phyloP scores from a whole-genome alignment of 345 rosid species.

The Populus alba region DNA sequence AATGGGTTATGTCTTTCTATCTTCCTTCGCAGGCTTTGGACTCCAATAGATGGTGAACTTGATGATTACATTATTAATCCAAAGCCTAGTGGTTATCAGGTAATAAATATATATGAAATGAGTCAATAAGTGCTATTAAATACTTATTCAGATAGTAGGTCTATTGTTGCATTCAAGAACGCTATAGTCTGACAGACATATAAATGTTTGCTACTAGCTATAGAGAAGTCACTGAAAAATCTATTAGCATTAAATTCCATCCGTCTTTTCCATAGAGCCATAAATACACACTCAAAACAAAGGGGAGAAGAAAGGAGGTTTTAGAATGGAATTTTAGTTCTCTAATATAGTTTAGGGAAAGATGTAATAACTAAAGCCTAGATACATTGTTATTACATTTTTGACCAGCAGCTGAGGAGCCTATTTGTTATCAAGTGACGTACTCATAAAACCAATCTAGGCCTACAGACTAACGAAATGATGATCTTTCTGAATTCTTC shows the following conservation, averaged over 20 bases:
- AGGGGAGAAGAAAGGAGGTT: not conserved
- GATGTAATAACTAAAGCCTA: not conserved
- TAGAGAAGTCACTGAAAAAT: no score
- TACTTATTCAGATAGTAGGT: not conserved
- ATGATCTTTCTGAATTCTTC: no score
- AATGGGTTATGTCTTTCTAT: not conserved
- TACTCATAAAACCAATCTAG: no score
- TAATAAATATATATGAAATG: slow-evolving; percentile 19
- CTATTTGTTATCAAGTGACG: no score
- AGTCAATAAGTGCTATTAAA: not conserved
- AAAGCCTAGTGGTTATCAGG: slow-evolving; percentile 81
- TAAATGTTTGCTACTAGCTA: not conserved
- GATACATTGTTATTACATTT: no score
- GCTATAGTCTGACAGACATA: not conserved
- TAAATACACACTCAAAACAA: not conserved
- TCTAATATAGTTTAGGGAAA: not conserved
- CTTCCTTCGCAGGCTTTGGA: slow-evolving; percentile 57
- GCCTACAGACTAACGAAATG: no score
- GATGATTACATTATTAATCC: slow-evolving; percentile 81
- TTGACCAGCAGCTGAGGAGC: no score
- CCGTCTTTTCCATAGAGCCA: not conserved
- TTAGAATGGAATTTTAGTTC: not conserved
- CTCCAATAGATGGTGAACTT: slow-evolving; percentile 75
- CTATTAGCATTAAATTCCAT: no score
- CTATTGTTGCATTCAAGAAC: not conserved